Conservation (phyloP, 805 yeast species). For the Candida jianshihensis region DNA sequence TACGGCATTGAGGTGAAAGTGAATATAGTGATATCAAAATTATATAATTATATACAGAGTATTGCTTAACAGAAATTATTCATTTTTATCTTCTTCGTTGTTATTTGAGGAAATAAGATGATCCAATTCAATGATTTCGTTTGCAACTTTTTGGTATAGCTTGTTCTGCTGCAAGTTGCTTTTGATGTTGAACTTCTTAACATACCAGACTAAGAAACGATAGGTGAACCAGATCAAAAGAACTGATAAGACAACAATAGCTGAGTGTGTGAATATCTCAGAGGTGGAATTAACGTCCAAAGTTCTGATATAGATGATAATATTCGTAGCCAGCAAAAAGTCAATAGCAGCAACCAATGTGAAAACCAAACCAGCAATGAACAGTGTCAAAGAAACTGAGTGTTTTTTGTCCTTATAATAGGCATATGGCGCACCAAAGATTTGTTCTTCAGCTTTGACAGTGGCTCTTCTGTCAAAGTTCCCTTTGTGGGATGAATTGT, state of each 20-base stretch:
- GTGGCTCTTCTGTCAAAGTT: neutral
- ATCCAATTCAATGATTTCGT: slow-evolving; percentile 19
- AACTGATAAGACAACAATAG: slow-evolving; percentile 9
- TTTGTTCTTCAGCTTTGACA: slow-evolving; percentile 7
- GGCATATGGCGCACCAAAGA: slow-evolving; percentile 22
- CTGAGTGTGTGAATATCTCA: slow-evolving; percentile 14
- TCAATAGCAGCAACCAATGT: slow-evolving; percentile 23
- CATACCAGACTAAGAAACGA: slow-evolving; percentile 15
- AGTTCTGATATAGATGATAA: slow-evolving; percentile 29
- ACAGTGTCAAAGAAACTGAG: slow-evolving; percentile 17
- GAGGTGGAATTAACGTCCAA: slow-evolving; percentile 16
- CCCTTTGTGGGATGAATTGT: neutral
- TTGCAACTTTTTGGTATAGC: slow-evolving; percentile 17
- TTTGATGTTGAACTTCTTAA: slow-evolving; percentile 14
- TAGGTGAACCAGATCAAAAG: slow-evolving; percentile 17
- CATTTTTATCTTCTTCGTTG: slow-evolving; percentile 7
- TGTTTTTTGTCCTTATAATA: slow-evolving; percentile 14
- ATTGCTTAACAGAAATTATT: too few species aligned
- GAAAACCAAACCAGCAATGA: slow-evolving; percentile 20
- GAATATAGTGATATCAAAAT: too few species aligned
- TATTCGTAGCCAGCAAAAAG: slow-evolving; percentile 28
- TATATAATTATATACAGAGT: too few species aligned
- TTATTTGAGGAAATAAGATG: slow-evolving; percentile 8
- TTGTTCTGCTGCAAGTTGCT: slow-evolving; percentile 12
- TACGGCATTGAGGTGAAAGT: too few species aligned